Evolutionary conservation across 306 rosid species (phyloP).

Genomic region (Fragaria nilgerrensis): DNA sequence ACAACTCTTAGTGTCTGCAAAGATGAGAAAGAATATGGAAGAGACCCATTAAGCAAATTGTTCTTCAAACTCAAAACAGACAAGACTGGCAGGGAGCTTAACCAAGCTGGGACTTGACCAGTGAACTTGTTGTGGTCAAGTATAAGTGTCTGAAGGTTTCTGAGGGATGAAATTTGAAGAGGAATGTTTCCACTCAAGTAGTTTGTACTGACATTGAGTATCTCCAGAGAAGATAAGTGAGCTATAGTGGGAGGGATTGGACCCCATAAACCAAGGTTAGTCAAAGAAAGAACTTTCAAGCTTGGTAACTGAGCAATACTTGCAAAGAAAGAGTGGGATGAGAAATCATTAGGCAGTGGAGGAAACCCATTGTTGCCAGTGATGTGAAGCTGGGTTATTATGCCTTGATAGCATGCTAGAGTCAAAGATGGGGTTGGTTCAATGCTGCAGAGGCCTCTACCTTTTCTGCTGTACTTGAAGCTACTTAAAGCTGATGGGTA

Average conservation of each 20-base stretch:
- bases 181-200: constrained; percentile 65
- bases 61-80: constrained; percentile 68
- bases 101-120: constrained; percentile 54
- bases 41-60: constrained; percentile 52
- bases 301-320: constrained; percentile 42
- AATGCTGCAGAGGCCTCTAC: constrained; percentile 53
- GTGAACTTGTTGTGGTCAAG: constrained; percentile 69
- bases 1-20: constrained; percentile 57
- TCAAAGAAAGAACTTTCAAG: constrained; percentile 77
- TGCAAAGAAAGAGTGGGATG: constrained; percentile 51
- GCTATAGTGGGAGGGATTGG: constrained; percentile 53
- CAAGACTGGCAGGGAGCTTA: constrained; percentile 59
- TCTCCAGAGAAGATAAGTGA: constrained; percentile 61
- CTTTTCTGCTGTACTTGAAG: constrained; percentile 21
- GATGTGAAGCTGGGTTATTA: constrained; percentile 74
- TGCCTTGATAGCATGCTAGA: constrained; percentile 64
- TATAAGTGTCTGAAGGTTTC: constrained; percentile 63
- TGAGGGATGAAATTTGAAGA: constrained; percentile 45
- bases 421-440: constrained; percentile 68
- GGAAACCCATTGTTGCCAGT: constrained; percentile 44
- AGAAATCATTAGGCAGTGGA: constrained; percentile 41
- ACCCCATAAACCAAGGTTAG: constrained; percentile 74
- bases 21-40: constrained; percentile 55
- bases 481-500: constrained; percentile 50
- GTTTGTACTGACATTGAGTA: constrained; percentile 71